Conservation (phyloP, 2,329 filamentous ascomycete species). For the Diplodia corticola region DNA sequence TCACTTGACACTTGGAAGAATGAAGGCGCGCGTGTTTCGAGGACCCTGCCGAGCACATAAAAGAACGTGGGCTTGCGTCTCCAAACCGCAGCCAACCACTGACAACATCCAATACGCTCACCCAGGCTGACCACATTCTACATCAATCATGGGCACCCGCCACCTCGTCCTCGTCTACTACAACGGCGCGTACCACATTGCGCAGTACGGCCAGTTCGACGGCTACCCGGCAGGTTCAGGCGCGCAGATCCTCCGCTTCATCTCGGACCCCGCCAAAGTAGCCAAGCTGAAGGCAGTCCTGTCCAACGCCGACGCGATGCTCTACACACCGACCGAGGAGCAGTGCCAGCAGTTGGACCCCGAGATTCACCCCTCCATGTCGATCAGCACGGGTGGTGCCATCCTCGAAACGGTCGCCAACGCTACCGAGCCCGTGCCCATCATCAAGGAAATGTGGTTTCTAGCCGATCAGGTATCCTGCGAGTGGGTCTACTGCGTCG, state of each 20-base stretch:
- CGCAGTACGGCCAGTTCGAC: constrained; percentile 34
- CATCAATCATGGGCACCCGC: neutral
- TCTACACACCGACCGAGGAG: constrained; percentile 23
- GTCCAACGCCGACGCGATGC: constrained; percentile 5
- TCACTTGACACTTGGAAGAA: too few relatives aligned
- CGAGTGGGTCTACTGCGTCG: neutral
- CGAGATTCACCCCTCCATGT: neutral
- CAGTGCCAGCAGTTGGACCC: too few relatives aligned
- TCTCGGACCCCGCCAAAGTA: constrained; percentile 28
- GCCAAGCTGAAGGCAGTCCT: constrained; percentile 28
- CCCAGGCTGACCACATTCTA: too few relatives aligned
- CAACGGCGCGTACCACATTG: constrained; percentile 27
- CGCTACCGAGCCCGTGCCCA: neutral
- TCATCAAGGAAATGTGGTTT: neutral
- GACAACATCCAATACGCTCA: too few relatives aligned
- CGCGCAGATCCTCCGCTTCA: constrained; percentile 28
- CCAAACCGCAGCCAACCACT: too few relatives aligned
- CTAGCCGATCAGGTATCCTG: neutral
- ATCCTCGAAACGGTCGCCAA: neutral
- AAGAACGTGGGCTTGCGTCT: too few relatives aligned
- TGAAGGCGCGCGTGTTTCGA: too few relatives aligned
- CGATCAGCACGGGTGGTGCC: neutral
- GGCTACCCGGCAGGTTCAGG: constrained; percentile 34
- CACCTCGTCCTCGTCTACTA: constrained; percentile 26
- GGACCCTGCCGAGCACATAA: too few relatives aligned